A percentile compares a stretch with the other conserved stretches of the same genome.
Evolutionary conservation across 1,284 basidiomycete species (phyloP).

Genomic region (Ustilago sp.): DNA sequence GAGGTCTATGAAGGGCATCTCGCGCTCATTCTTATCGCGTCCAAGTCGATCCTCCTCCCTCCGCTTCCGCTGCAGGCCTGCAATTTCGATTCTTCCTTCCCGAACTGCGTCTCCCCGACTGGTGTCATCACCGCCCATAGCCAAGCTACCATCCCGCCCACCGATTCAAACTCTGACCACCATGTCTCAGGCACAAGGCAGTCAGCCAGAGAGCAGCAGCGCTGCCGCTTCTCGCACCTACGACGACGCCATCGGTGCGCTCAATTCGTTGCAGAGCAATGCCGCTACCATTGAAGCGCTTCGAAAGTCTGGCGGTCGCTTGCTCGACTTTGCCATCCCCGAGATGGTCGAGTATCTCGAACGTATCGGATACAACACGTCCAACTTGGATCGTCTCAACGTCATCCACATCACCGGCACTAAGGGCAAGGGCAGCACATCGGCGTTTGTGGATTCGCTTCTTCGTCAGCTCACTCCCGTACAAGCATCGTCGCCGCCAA

Average conservation of each 20-base stretch:
- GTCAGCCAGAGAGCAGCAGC: slow-evolving; percentile 4
- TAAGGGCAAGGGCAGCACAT: slow-evolving; percentile 98
- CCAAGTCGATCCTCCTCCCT: neutral
- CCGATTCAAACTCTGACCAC: neutral
- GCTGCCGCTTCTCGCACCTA: slow-evolving; percentile 49
- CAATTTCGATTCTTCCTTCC: neutral
- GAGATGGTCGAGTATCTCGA: slow-evolving; percentile 92
- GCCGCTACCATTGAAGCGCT: slow-evolving; percentile 88
- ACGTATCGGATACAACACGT: slow-evolving; percentile 84
- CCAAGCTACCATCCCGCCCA: neutral
- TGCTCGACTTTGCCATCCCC: slow-evolving; percentile 79
- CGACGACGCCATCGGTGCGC: slow-evolving; percentile 82
- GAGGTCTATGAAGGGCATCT: slow-evolving; percentile 22
- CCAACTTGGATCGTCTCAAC: slow-evolving; percentile 87
- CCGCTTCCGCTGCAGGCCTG: neutral
- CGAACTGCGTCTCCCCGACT: neutral
- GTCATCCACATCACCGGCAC: slow-evolving; percentile 98
- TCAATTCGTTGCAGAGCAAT: slow-evolving; percentile 95
- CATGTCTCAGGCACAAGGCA: slow-evolving; percentile 20
- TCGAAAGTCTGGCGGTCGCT: slow-evolving; percentile 79
- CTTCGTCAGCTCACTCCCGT: slow-evolving; percentile 51
- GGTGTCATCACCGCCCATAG: neutral
- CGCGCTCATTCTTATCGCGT: slow-evolving; percentile 2
- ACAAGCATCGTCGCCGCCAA: slow-evolving; percentile 34
- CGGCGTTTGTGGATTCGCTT: slow-evolving; percentile 77